phyloP scores from a whole-genome alignment of 2,329 filamentous ascomycete species.

The Arthroderma sp. region DNA sequence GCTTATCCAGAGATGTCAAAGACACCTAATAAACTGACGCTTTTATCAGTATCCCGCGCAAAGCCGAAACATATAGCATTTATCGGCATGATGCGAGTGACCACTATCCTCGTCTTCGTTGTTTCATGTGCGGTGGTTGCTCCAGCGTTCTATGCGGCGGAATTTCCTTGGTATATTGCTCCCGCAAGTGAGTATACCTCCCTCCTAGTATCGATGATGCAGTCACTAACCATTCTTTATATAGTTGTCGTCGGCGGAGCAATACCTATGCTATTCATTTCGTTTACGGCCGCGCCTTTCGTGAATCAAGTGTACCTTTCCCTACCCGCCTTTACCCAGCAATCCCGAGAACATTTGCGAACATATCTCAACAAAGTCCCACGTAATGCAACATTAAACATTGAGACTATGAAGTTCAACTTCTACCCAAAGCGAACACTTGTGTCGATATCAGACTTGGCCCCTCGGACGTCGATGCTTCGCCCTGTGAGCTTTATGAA shows the following conservation, averaged over 20 bases:
- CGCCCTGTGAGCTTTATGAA: constrained; percentile 35
- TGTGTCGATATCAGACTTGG: constrained; percentile 34
- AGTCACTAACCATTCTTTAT: background rate
- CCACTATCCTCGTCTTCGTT: constrained; percentile 55
- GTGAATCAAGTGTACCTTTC: constrained; percentile 60
- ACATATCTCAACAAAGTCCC: constrained; percentile 36
- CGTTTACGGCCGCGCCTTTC: constrained; percentile 55
- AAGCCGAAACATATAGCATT: constrained; percentile 43
- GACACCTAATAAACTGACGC: background rate
- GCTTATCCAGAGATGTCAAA: background rate
- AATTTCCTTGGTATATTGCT: constrained; percentile 33
- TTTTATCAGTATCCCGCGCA: constrained; percentile 10
- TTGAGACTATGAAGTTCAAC: constrained; percentile 37
- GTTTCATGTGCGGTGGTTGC: constrained; percentile 54
- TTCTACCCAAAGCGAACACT: constrained; percentile 32
- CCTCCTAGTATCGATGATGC: too few species aligned
- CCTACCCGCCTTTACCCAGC: constrained; percentile 53
- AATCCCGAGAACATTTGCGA: constrained; percentile 40
- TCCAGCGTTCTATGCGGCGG: constrained; percentile 43
- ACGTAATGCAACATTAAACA: constrained; percentile 31
- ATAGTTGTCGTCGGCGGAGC: constrained; percentile 49
- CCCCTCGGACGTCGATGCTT: constrained; percentile 23
- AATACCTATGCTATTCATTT: constrained; percentile 53
- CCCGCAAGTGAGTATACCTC: constrained; percentile 29
- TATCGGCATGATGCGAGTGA: constrained; percentile 58